Percentiles rank a stretch among this genome's conserved stretches.
phyloP scores from a whole-genome alignment of 2,329 filamentous ascomycete genomes.

The Coleophoma crateriformis region DNA sequence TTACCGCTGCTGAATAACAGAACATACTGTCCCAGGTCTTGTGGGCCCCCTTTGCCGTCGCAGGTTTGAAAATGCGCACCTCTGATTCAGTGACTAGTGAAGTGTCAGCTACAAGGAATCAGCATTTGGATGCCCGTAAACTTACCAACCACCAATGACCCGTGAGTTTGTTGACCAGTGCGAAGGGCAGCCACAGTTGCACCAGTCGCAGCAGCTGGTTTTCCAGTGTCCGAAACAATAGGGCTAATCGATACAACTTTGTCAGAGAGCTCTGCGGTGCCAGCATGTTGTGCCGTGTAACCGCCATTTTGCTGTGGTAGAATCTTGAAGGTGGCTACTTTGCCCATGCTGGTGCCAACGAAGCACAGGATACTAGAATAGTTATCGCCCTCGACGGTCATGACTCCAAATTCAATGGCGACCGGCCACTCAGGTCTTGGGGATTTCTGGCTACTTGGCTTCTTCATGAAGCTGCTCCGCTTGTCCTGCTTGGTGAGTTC shows the following conservation, averaged over 20 bases:
- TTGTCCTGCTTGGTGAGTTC: slow-evolving; percentile 77
- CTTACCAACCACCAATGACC: slow-evolving; percentile 70
- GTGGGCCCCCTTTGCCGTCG: slow-evolving; percentile 81
- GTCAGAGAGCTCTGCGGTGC: slow-evolving; percentile 61
- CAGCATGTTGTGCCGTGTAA: slow-evolving; percentile 69
- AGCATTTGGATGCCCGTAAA: slow-evolving; percentile 3
- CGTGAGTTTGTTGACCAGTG: slow-evolving; percentile 69
- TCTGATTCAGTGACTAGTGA: slow-evolving; percentile 55
- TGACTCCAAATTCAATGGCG: slow-evolving; percentile 81
- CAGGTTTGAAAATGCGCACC: slow-evolving; percentile 83
- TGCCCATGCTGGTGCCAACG: slow-evolving; percentile 80
- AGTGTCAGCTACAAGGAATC: slow-evolving; percentile 7
- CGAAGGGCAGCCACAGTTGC: slow-evolving; percentile 70
- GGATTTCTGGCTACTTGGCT: slow-evolving; percentile 41
- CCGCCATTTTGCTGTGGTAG: slow-evolving; percentile 64
- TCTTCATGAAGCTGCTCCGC: slow-evolving; percentile 63
- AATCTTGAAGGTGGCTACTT: slow-evolving; percentile 84
- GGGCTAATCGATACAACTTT: slow-evolving; percentile 72
- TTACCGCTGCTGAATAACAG: slow-evolving; percentile 76
- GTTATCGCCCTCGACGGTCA: slow-evolving; percentile 88
- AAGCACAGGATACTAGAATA: slow-evolving; percentile 94
- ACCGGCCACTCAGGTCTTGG: slow-evolving; percentile 68
- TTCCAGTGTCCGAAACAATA: slow-evolving; percentile 73
- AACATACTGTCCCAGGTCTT: slow-evolving; percentile 79
- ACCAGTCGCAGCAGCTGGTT: slow-evolving; percentile 70